Base-by-base conservation (phyloP, 2,329 filamentous ascomycete species). In the Stemphylium vesicarium region DNA sequence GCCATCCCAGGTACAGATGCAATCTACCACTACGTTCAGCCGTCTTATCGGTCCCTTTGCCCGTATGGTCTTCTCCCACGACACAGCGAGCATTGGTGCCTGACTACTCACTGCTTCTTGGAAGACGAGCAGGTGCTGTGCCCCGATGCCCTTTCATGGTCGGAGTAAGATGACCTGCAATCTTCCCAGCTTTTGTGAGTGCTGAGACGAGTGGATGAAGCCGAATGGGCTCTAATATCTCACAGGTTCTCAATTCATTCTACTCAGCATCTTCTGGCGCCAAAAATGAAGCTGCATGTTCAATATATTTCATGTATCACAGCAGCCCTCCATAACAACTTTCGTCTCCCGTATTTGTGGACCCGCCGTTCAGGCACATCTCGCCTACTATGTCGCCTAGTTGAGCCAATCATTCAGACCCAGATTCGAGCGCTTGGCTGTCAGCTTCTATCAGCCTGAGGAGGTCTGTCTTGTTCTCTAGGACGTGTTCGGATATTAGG, bases 281-380 rank as follows among this genome's bases (percentile, higher is more conserved):
- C 31, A 40, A 10, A 32, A 31, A 38, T 10, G 20, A 36, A 47
- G 8, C 50, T 68, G 59, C 57, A 60, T 12, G 50, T 53, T 61
- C 51, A 71, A 71, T 71, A 61, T 69, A 62, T 32, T 39, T 13
- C 37, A 53, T 48, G 55, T 62, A 62, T 62, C 57, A 47, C 37
- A 52, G 55, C 55, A 63, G 55, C 50, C 40, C 43, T 57, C 16
- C 40, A 39, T 39, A 38, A 18, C 35, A 53, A 45, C 35, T 13
- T 46, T 52, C 46, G 50, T 54, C 63, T 56, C 47, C 54, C 61
- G 60, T 68, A 60, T 68, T 59, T 40, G 43, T 26, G 9, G 40
- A 36, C n/a, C 36, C 45, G 42, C 26, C 41, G 41, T 32, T 41
- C 45, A 59, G 46, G 33, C 49, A 38, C 45, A 13, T 26, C 42